A percentile compares a stretch with the other conserved stretches of the same genome.
These are phyloP conservation scores for Pneumocystis sp. DNA, from an alignment of 1,139 yeast genomes.

Conservation along the genomic window DNA sequence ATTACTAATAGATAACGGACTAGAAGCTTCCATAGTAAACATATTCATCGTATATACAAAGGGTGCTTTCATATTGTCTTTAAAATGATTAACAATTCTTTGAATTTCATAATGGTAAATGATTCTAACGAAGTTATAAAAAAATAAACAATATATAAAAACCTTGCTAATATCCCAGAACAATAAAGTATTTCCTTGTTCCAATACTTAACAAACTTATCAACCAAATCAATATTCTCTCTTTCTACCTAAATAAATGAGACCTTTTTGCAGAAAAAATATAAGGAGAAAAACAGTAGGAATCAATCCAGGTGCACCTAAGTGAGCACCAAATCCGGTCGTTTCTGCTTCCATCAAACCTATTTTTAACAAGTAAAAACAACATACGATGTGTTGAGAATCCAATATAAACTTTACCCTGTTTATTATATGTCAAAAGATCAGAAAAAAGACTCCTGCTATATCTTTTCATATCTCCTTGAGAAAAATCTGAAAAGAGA, in stretches of 20 bases:
- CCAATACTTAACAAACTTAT: constrained; percentile 29
- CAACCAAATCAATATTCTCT: constrained; percentile 31
- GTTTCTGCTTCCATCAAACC: constrained; percentile 16
- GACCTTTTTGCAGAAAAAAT: not conserved
- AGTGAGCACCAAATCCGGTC: constrained; percentile 27
- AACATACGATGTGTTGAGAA: constrained; percentile 28
- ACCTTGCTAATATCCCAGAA: constrained; percentile 27
- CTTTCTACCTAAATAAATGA: constrained; percentile 22
- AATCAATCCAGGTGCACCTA: constrained; percentile 28
- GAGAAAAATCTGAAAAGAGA: constrained; percentile 21
- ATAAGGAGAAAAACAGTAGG: constrained; percentile 22
- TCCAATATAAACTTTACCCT: constrained; percentile 25
- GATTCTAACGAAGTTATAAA: not conserved
- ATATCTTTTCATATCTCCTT: constrained; percentile 21
- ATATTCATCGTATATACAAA: not conserved
- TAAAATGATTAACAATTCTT: not conserved
- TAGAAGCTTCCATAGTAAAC: constrained; percentile 6
- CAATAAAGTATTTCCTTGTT: constrained; percentile 27
- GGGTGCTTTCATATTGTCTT: not conserved
- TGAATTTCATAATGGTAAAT: not conserved
- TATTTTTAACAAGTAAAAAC: not conserved
- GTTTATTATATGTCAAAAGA: constrained; percentile 15
- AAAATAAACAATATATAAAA: constrained; percentile 18
- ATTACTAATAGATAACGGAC: constrained; percentile 5
- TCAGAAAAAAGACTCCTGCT: constrained; percentile 26